Base-by-base conservation (phyloP, 176 grass and related monocot species). In the Oryza coarctata region DNA sequence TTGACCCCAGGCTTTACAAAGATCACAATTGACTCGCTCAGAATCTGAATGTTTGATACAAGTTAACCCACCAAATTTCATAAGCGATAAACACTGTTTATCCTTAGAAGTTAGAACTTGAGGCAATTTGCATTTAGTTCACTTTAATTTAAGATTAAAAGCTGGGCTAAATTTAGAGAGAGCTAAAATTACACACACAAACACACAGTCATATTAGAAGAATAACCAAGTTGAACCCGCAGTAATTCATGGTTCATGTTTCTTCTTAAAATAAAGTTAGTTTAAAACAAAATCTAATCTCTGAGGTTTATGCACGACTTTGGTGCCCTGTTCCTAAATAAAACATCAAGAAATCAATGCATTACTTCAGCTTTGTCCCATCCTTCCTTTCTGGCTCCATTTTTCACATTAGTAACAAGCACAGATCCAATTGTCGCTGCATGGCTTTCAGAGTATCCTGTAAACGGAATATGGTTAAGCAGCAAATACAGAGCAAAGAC, bases 301-400 rank as follows among this genome's bases (percentile, higher is more conserved):
- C 17, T 40, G 9, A 60, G 55, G 29, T 38, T 26, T 40, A 80
- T 63, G n/a, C 9, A 80, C 2, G 1, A 68, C 32, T 76, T 66
- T 50, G 75, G 40, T 69, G 72, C 7, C 60, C 12, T 25, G 15
- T 69, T 74, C 13, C 5, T 62, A 44, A 80, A 75, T 69, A 33
- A 70, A 85, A 76, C n/a, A 71, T 55, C 55, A 58, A 41, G 34
- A 63, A 57, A 89, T 29, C 14, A 61, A 81, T 60, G 29, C 50
- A 78, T 64, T 94, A 98, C 92, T 90, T 98, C 95, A 63, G 92
- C 75, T 91, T 84, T 98, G 85, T 98, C 95, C 88, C 82, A 92
- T 79, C 90, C 95, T 77, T 68, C 88, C 87, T 74, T 94, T 91
- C 86, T 93, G 79, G 79, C 72, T 23, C 92, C 90, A 69, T 86